Evolutionary conservation across 176 grass and related monocot species (phyloP), one percentile per base, ranked within the genome.

Genomic region (Dactylis glomerata): DNA sequence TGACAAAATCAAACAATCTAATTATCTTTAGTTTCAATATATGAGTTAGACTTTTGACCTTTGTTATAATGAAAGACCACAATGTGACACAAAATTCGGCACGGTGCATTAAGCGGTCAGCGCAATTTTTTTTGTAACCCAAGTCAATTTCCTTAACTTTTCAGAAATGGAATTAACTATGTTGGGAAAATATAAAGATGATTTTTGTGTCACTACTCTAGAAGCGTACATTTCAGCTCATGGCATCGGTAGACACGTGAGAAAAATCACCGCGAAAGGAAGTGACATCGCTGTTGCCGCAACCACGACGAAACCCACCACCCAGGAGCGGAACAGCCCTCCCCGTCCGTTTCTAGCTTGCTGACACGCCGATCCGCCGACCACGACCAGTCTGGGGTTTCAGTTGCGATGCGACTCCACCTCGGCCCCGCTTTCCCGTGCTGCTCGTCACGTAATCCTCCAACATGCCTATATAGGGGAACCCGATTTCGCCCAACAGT

Each of bases 401-500:
- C 24, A 9, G 57, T 33, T 24, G 10, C 6, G 32, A 15, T 15
- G 8, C 5, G 44, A 17, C 68, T 75, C 68, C 68, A 63, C 33
- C 17, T 41, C 24, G 27, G 3, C 22, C 42, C 24, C 5, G 19
- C 20, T 22, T 36, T 54, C 0, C 22, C 58, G 27, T 81, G 41
- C 32, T 2, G 24, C 40, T 67, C 76, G 57, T 26, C 72, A 73
- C 67, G 41, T 20, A 51, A 32, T 50, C 71, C 71, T 49, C 7
- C 24, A 49, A 46, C 33, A 68, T 86, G 67, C 50, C 77, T 86
- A 86, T 81, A 81, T 81, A 79, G 83, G 72, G 33, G 34, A 72
- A 37, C 13, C 87, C 34, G 46, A 80, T 84, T 20, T 0, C 6
- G 44, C 70, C 70, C 8, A 5, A 20, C 70, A 50, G 7, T 49